Percentiles rank a stretch among this genome's conserved stretches.
phyloP scores from a whole-genome alignment of 164 flowering plant genomes.

The Amborella trichopoda region DNA sequence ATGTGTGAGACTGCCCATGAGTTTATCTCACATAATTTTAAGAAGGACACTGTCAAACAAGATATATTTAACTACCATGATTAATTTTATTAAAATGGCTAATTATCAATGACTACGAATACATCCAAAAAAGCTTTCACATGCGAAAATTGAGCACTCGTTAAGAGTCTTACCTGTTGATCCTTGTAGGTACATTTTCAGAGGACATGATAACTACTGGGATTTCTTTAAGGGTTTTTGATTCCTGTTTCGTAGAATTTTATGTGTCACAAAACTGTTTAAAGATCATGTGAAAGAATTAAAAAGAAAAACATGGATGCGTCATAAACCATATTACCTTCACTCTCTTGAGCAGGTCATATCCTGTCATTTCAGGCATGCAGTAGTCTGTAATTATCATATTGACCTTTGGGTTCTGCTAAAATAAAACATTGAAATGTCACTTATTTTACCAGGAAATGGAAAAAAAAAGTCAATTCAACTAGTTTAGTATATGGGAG shows the following conservation, averaged over 20 bases:
- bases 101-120: no score
- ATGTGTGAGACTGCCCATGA: no score
- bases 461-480: no score
- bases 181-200: slow-evolving; percentile 57
- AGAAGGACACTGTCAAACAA: no score
- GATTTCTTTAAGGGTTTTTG: slow-evolving; percentile 41
- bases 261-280: no score
- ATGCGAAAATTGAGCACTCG: background rate
- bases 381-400: slow-evolving; percentile 74
- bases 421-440: no score
- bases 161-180: slow-evolving; percentile 43
- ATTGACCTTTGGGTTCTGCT: slow-evolving; percentile 41
- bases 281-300: background rate
- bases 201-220: slow-evolving; percentile 78
- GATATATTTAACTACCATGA: no score
- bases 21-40: no score
- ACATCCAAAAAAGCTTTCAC: background rate
- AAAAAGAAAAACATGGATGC: background rate
- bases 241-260: slow-evolving; percentile 33
- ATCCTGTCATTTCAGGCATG: slow-evolving; percentile 90
- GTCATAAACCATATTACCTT: slow-evolving; percentile 31
- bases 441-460: no score
- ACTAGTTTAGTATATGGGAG: no score
- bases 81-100: no score
- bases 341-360: slow-evolving; percentile 59